Conservation (phyloP, 1,284 basidiomycete genomes). For the Malassezia equina region DNA sequence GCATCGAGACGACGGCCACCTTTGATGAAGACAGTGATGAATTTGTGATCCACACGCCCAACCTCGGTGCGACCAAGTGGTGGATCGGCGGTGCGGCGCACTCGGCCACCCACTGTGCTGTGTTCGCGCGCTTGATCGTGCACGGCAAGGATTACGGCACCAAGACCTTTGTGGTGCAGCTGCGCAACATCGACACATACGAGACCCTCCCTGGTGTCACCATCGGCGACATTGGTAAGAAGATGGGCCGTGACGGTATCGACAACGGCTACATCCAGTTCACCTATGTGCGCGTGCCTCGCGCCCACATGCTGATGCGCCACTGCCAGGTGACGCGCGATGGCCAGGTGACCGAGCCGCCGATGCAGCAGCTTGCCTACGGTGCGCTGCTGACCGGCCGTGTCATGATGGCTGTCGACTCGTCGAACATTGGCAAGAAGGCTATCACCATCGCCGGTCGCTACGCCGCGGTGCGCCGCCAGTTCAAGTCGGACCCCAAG, state of each 20-base stretch:
- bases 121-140: constrained; percentile 55
- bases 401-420: constrained; percentile 55
- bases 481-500: constrained; percentile 51
- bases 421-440: constrained; percentile 53
- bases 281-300: constrained; percentile 55
- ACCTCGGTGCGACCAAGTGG: constrained; percentile 47
- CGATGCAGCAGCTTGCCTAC: constrained; percentile 56
- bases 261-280: constrained; percentile 51
- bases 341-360: constrained; percentile 50
- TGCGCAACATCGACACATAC: constrained; percentile 53
- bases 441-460: constrained; percentile 55
- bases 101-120: constrained; percentile 55
- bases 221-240: constrained; percentile 57
- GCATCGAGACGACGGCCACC: constrained; percentile 56
- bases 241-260: constrained; percentile 57
- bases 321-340: constrained; percentile 55
- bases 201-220: constrained; percentile 51
- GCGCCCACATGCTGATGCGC: constrained; percentile 57
- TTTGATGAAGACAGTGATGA: constrained; percentile 54
- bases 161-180: constrained; percentile 56
- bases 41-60: constrained; percentile 54
- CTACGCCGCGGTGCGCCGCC: constrained; percentile 55
- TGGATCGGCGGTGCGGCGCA: constrained; percentile 56
- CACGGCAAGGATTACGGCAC: constrained; percentile 54
- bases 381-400: constrained; percentile 55